Percentiles rank a stretch among this genome's conserved stretches.
Conservation (phyloP, 176 grass and related monocot species). For the Panicum miliaceum region DNA sequence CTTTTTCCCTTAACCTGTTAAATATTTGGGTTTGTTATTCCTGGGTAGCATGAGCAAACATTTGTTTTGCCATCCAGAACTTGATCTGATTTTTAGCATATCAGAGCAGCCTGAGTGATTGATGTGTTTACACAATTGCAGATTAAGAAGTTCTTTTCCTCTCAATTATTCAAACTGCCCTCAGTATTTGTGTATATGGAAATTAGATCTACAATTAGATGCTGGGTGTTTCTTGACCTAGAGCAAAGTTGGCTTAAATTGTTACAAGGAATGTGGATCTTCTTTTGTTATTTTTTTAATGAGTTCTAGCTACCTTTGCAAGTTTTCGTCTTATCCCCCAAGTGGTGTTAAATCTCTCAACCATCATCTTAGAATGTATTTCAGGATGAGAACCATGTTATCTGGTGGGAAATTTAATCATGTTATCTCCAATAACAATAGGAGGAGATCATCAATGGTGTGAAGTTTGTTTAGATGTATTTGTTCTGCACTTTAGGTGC, state of each 20-base stretch:
- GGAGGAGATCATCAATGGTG: background rate
- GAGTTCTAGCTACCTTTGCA: background rate
- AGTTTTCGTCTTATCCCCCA: background rate
- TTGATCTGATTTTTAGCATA: slow-evolving; percentile 11
- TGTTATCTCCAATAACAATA: background rate
- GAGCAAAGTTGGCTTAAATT: background rate
- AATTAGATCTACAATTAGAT: slow-evolving; percentile 10
- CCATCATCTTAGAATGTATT: background rate
- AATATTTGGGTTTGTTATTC: background rate
- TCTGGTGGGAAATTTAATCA: background rate
- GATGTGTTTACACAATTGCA: background rate
- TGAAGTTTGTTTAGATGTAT: slow-evolving; percentile 18
- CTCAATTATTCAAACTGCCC: background rate
- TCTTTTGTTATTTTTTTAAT: background rate
- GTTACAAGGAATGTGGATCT: background rate
- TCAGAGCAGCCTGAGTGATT: background rate
- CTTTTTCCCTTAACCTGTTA: slow-evolving; percentile 6
- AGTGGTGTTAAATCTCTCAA: background rate
- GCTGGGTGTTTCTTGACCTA: background rate
- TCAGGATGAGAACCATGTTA: background rate
- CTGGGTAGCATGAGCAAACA: background rate
- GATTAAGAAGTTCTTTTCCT: background rate
- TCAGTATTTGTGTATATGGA: background rate
- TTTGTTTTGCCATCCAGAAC: background rate
- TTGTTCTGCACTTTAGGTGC: background rate